Evolutionary conservation across 208 protist species (phyloP), one percentile per base, ranked within the genome.

Genomic region (Trypanosoma lewisi): DNA sequence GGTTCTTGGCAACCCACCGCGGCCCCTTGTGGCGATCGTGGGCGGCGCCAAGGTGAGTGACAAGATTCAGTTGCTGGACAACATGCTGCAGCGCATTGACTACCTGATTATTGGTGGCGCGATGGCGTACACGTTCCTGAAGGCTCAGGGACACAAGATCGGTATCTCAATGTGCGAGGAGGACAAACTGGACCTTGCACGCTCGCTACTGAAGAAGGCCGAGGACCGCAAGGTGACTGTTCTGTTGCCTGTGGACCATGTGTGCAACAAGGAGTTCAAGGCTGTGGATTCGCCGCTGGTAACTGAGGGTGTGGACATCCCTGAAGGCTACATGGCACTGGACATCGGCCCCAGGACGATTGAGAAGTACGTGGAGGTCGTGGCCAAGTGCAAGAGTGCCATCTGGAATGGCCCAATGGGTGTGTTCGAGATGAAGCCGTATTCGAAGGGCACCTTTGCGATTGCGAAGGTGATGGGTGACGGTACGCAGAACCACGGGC

Each of bases 21-120:
- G 81, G 8, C 93, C 93, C 31, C 78, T 99, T 59, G 79, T 99
- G 5, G 97, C 98, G 61, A 99, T 99, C 66, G 84, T 94, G 34
- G 91, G 91, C 30, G 91, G 98, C 47, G 95, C 98, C 57, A 99
- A 99, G 85, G 98, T 99, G 34, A 91, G 84, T 54, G 98, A 99
- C 80, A 99, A 99, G 89, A 99, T 99, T 67, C 87, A 97, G 71
- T 80, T 99, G 9, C 99, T 99, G 65, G 84, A 99, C 48, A 99
- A 99, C 77, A 77, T 99, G 56, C 77, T 99, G 25, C 91, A 97
- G 63, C 97, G 97, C 72, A 97, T 99, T 49, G 89, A 99, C 77
- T 85, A 97, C 67, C 95, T 99, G 53, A 94, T 99, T 70, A 99
- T 99, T 76, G 97, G 98, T 60, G 98, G 98, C 42, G 98, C 95